phyloP scores from a whole-genome alignment of 768 basidiomycete species.

The Clitopilus hobsonii region DNA sequence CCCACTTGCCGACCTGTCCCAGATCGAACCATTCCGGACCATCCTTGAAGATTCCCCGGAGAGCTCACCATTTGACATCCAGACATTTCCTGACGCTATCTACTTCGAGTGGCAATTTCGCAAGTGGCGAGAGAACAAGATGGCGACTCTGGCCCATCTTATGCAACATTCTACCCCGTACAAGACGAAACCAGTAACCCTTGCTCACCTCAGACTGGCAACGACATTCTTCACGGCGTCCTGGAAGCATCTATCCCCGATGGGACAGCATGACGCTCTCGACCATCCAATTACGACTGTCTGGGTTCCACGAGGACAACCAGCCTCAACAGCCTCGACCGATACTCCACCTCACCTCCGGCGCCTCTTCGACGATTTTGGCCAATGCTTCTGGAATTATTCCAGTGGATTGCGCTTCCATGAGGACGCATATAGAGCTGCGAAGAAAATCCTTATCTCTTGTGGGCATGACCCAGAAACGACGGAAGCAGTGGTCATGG shows the following conservation, averaged over 20 bases:
- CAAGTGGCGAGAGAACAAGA: constrained; percentile 10
- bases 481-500: constrained; percentile 19
- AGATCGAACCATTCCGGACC: constrained; percentile 13
- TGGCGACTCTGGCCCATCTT: constrained; percentile 11
- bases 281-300: constrained; percentile 13
- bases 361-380: constrained; percentile 17
- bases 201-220: constrained; percentile 17
- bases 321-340: constrained; percentile 5
- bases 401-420: constrained; percentile 13
- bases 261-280: constrained; percentile 13
- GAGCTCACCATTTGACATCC: constrained; percentile 9
- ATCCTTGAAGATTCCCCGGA: constrained; percentile 14
- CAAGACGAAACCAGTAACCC: not conserved
- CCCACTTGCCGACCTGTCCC: constrained; percentile 11
- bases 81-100: constrained; percentile 11
- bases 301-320: constrained; percentile 7
- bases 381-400: constrained; percentile 18
- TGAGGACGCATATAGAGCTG: constrained; percentile 14
- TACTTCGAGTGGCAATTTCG: constrained; percentile 8
- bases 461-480: constrained; percentile 19
- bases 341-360: not conserved
- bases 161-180: constrained; percentile 12
- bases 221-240: constrained; percentile 18
- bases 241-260: constrained; percentile 9
- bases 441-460: constrained; percentile 9